phyloP scores from a whole-genome alignment of 768 basidiomycete genomes.

The Trametes villosa region DNA sequence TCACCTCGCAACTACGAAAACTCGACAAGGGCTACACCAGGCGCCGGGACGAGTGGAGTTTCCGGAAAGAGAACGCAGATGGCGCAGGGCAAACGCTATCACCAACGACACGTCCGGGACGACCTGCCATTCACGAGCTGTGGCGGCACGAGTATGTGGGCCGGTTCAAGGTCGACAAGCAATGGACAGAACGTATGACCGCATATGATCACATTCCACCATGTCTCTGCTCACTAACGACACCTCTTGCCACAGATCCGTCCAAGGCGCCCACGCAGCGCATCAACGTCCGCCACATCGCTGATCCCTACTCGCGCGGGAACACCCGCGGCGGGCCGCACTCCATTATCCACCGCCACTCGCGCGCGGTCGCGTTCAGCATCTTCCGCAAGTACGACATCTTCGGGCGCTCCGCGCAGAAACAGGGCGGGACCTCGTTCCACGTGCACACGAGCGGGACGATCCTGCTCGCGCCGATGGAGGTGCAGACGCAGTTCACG shows the following conservation, averaged over 20 bases:
- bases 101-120: constrained; percentile 20
- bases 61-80: constrained; percentile 57
- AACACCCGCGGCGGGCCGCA: constrained; percentile 58
- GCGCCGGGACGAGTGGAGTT: constrained; percentile 57
- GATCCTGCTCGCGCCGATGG: constrained; percentile 71
- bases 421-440: constrained; percentile 20
- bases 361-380: constrained; percentile 78
- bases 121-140: constrained; percentile 58
- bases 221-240: background rate
- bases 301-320: constrained; percentile 49
- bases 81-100: constrained; percentile 21
- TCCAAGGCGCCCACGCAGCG: constrained; percentile 70
- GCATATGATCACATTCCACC: constrained; percentile 5
- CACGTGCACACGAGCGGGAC: constrained; percentile 32
- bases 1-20: constrained; percentile 40
- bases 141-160: constrained; percentile 72
- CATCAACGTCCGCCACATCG: constrained; percentile 60
- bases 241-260: constrained; percentile 45
- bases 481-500: constrained; percentile 80
- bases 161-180: constrained; percentile 61
- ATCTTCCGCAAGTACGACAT: constrained; percentile 66
- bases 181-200: constrained; percentile 35
- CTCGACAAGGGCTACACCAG: constrained; percentile 49
- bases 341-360: constrained; percentile 81
- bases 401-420: constrained; percentile 25